Evolutionary conservation across 768 basidiomycete species (phyloP), one percentile per base, ranked within the genome.

Genomic region (Fomitopsis serialis): DNA sequence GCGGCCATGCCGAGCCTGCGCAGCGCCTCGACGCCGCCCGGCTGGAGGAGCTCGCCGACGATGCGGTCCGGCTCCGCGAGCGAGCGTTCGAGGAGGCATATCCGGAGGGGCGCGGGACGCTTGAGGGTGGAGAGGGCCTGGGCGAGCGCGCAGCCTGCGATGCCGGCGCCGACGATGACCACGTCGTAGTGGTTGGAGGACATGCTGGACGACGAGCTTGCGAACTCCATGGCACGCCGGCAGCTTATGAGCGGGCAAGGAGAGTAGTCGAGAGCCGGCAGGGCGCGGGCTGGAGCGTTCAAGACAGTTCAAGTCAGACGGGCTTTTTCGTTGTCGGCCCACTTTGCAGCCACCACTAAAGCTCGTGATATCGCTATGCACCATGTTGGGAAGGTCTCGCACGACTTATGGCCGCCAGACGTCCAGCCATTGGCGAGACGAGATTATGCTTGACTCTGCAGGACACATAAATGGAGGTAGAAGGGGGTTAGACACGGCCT

Each of bases 1-100:
- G 72, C 72, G 45, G 80, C 81, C 59, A 99, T 67, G 0, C 92
- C 95, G n/a, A 99, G 80, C 35, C 79, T 70, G 53, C 80, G 71
- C 43, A 99, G 72, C 0, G 92, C 84, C 12, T 75, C 73, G 22
- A 93, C 84, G 1, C 97, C 97, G 1, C 87, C 94, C 1, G 97
- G 97, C 64, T 99, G 97, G 22, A 99, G 74, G 1, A 98, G 82
- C 68, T 99, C 97, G 23, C 97, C 97, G 32, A 98, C 97, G 59
- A 99, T 98, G 17, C 97, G 81, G 76, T 98, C 93, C 0, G 97
- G 97, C 66, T 92, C 89, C 0, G 87, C 78, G 3, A 98, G 78
- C 13, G 95, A 96, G 11, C 96, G 85, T 69, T 99, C 97, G 52
- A 99, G 75, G 0, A 98, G 72, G 17, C 87, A 87, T 59, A 98